These are phyloP conservation scores for Ophiostoma sp. DNA, from an alignment of 2,329 filamentous ascomycete species.

Conservation along the genomic window DNA sequence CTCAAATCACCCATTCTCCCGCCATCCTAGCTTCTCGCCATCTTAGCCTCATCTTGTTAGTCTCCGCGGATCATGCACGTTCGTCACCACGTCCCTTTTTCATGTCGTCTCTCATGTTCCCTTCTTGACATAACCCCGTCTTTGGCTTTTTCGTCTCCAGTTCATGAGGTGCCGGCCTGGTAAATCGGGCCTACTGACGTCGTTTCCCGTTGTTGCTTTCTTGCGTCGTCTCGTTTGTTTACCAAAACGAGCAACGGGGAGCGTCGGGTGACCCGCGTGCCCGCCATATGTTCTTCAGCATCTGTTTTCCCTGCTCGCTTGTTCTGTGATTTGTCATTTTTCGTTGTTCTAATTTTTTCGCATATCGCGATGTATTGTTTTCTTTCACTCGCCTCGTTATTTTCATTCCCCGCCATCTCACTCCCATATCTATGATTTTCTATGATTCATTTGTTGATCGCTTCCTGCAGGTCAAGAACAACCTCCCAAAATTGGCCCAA, in stretches of 20 bases:
- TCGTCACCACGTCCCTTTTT: neutral
- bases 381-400: neutral
- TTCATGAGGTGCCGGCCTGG: neutral
- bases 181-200: slow-evolving; percentile 11
- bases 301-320: neutral
- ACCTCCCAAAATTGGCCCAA: neutral
- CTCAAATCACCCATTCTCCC: neutral
- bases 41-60: neutral
- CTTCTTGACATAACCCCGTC: no score
- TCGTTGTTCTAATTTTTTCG: neutral
- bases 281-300: neutral
- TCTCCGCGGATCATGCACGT: neutral
- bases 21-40: neutral
- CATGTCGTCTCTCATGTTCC: no score
- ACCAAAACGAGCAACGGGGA: neutral
- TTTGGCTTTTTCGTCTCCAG: neutral
- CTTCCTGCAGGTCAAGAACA: neutral
- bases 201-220: neutral
- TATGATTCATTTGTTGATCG: neutral
- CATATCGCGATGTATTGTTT: neutral
- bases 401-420: neutral
- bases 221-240: no score
- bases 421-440: neutral
- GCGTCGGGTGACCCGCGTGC: neutral
- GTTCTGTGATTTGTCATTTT: neutral